Percentiles rank a stretch among this genome's conserved stretches.
phyloP scores from a whole-genome alignment of 306 rosid genomes.

The Lathyrus sativus region DNA sequence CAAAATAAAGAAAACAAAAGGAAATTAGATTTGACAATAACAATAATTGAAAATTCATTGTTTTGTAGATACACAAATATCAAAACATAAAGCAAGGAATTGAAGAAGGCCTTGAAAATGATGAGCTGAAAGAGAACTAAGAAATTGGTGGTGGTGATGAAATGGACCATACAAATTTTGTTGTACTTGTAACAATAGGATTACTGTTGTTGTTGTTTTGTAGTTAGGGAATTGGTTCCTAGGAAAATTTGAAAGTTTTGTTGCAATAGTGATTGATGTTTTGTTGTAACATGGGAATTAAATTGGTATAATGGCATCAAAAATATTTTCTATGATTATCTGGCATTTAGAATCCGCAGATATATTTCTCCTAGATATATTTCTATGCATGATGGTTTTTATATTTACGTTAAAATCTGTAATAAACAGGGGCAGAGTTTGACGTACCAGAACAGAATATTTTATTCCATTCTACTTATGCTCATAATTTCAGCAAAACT shows the following conservation, averaged over 20 bases:
- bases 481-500: not conserved
- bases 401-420: too few species aligned
- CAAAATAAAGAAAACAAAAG: constrained; percentile 44
- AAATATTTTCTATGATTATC: not conserved
- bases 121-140: constrained; percentile 10
- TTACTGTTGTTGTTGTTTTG: constrained; percentile 29
- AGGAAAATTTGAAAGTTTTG: constrained; percentile 19
- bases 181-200: constrained; percentile 25
- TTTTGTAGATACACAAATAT: constrained; percentile 21
- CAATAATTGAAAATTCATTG: constrained; percentile 26
- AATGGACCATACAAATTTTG: not conserved
- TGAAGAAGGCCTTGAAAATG: not conserved
- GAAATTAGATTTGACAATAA: constrained; percentile 32
- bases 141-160: constrained; percentile 17
- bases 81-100: constrained; percentile 11
- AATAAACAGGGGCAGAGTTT: not conserved
- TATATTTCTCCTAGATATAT: not conserved
- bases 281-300: constrained; percentile 26
- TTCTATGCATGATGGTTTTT: too few species aligned
- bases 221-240: constrained; percentile 25
- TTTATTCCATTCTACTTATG: too few species aligned
- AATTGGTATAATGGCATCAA: not conserved
- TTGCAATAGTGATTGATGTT: constrained; percentile 23
- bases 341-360: not conserved
- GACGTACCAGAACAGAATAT: not conserved